These are phyloP conservation scores for Parathielavia appendiculata DNA, from an alignment of 495 filamentous ascomycete species.

Conservation along the genomic window DNA sequence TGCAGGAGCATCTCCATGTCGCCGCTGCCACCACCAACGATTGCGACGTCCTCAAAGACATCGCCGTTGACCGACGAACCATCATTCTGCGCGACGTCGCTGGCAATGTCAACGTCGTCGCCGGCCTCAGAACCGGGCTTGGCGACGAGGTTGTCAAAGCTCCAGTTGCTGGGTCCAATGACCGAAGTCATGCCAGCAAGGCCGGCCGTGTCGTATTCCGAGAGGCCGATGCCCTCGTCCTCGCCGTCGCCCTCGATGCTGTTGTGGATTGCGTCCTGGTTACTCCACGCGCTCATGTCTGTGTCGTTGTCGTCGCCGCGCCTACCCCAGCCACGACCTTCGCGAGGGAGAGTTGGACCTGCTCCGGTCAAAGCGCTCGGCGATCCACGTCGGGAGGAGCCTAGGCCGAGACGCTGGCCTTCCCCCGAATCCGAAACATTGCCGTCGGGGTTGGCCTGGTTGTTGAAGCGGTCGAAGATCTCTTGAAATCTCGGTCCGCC, in stretches of 20 bases:
- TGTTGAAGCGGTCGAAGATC: conserved; percentile 53
- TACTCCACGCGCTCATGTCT: conserved; percentile 19
- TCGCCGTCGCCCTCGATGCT: conserved; percentile 43
- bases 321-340: conserved; percentile 53
- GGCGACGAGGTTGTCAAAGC: conserved; percentile 29
- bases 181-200: conserved; percentile 31
- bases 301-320: conserved; percentile 19
- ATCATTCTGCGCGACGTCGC: conserved; percentile 39
- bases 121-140: conserved; percentile 19
- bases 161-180: conserved; percentile 31
- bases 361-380: conserved; percentile 75
- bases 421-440: conserved; percentile 63
- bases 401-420: conserved; percentile 73
- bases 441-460: conserved; percentile 41
- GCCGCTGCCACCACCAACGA: background rate
- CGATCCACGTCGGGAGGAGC: conserved; percentile 78
- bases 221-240: conserved; percentile 29
- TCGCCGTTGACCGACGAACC: conserved; percentile 21
- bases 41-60: conserved; percentile 5
- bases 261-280: conserved; percentile 26
- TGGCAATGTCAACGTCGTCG: conserved; percentile 30
- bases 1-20: conserved; percentile 22
- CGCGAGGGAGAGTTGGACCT: conserved; percentile 65
- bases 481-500: conserved; percentile 70
- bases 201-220: conserved; percentile 22